phyloP scores from a whole-genome alignment of 352 stramenopile genomes.

The Phytophthora tubulina region DNA sequence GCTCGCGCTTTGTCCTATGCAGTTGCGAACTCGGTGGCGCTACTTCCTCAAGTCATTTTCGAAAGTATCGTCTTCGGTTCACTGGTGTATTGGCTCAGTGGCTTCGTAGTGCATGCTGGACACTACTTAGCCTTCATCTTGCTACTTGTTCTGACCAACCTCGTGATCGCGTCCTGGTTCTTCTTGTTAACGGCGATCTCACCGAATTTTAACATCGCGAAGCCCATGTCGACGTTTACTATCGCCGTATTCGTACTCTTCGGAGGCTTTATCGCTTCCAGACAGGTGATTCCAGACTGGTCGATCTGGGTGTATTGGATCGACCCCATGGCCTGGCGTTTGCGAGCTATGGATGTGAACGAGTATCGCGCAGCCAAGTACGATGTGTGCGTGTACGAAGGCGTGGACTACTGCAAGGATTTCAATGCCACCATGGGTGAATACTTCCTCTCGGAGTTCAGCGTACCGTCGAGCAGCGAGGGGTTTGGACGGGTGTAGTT shows the following conservation, averaged over 20 bases:
- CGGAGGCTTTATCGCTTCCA: conserved; percentile 45
- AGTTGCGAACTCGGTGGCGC: conserved; percentile 59
- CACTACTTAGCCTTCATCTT: conserved; percentile 45
- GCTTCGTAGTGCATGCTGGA: conserved; percentile 32
- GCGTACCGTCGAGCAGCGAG: conserved; percentile 33
- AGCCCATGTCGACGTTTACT: conserved; percentile 33
- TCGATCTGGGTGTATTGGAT: conserved; percentile 68
- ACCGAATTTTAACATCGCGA: conserved; percentile 35
- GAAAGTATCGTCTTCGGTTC: conserved; percentile 78
- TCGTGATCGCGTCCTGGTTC: conserved; percentile 51
- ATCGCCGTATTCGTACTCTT: conserved; percentile 53
- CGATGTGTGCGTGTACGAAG: conserved; percentile 40
- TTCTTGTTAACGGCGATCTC: conserved; percentile 43
- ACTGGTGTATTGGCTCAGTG: conserved; percentile 83
- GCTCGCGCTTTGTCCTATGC: conserved; percentile 63
- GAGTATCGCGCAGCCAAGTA: conserved; percentile 38
- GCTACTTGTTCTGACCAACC: conserved; percentile 44
- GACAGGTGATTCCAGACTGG: conserved; percentile 24
- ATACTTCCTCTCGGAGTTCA: conserved; percentile 43
- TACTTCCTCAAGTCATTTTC: conserved; percentile 58
- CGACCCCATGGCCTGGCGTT: conserved; percentile 53
- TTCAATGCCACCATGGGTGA: conserved; percentile 54
- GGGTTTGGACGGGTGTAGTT: conserved; percentile 37
- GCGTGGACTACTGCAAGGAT: conserved; percentile 40
- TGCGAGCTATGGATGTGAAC: conserved; percentile 44